phyloP scores from a whole-genome alignment of 2,329 filamentous ascomycete genomes.

The Diatrype stigma region DNA sequence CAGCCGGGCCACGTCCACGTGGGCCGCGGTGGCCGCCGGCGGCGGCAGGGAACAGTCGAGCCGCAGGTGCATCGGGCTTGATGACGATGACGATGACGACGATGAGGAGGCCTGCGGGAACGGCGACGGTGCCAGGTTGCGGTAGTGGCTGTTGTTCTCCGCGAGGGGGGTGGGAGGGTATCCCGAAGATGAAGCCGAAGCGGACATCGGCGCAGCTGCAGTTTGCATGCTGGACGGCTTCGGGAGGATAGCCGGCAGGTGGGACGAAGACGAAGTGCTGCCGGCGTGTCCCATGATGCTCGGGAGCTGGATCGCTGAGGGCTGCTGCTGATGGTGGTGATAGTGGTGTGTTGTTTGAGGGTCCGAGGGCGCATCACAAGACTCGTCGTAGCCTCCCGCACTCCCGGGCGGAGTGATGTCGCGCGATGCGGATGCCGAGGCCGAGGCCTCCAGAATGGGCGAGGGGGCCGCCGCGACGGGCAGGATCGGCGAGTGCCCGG shows the following conservation, averaged over 20 bases:
- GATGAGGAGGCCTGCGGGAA: slow-evolving; percentile 40
- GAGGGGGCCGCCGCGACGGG: slow-evolving; percentile 44
- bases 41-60: slow-evolving; percentile 54
- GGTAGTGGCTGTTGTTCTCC: slow-evolving; percentile 22
- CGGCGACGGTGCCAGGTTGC: slow-evolving; percentile 38
- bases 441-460: slow-evolving; percentile 45
- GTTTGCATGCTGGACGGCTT: slow-evolving; percentile 53
- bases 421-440: too few relatives aligned
- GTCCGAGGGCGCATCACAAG: too few relatives aligned
- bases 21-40: slow-evolving; percentile 37
- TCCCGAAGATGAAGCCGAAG: slow-evolving; percentile 32
- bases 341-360: too few relatives aligned
- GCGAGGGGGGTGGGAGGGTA: slow-evolving; percentile 37
- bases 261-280: slow-evolving; percentile 45
- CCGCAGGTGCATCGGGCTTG: slow-evolving; percentile 42
- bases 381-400: slow-evolving; percentile 40
- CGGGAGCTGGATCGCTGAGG: slow-evolving; percentile 45
- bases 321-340: too few relatives aligned
- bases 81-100: slow-evolving; percentile 38
- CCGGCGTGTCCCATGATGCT: slow-evolving; percentile 46
- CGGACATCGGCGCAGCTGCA: slow-evolving; percentile 33
- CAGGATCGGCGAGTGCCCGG: slow-evolving; percentile 48
- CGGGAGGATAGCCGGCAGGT: slow-evolving; percentile 59
- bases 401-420: slow-evolving; percentile 46
- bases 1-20: slow-evolving; percentile 63